Percentiles rank a stretch among this genome's conserved stretches.
phyloP scores from a whole-genome alignment of 768 basidiomycete genomes.

The Ephemerocybe angulata region DNA sequence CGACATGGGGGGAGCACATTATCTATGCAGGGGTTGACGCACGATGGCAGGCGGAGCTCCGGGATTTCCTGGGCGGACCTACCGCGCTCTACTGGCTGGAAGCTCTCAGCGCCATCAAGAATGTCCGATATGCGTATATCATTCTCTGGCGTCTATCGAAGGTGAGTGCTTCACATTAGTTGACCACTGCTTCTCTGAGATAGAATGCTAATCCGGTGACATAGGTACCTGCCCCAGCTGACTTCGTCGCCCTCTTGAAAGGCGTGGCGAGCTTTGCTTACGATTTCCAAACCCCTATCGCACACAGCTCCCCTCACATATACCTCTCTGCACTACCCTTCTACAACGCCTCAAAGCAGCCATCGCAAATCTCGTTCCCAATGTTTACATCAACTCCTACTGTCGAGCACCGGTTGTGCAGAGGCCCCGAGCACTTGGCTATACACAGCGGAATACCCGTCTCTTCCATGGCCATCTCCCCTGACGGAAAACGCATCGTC shows the following conservation, averaged over 20 bases:
- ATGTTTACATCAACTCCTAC: too few relatives aligned
- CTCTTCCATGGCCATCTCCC: too few relatives aligned
- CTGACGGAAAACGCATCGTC: too few relatives aligned
- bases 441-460: too few relatives aligned
- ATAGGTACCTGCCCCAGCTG: not conserved
- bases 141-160: not conserved
- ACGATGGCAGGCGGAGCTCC: not conserved
- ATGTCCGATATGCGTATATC: conserved; percentile 5
- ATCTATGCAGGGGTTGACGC: not conserved
- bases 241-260: conserved; percentile 7
- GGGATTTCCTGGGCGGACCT: not conserved
- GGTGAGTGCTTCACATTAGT: conserved; percentile 10
- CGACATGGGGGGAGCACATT: conserved; percentile 3
- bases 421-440: too few relatives aligned
- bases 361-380: too few relatives aligned
- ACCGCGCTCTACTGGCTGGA: conserved; percentile 29
- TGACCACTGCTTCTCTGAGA: not conserved
- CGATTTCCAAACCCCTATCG: conserved; percentile 12
- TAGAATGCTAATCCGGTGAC: not conserved
- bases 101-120: conserved; percentile 23
- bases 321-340: conserved; percentile 26
- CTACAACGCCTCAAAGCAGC: conserved; percentile 1
- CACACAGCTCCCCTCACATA: conserved; percentile 20
- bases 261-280: conserved; percentile 14
- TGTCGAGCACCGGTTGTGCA: too few relatives aligned